A percentile compares a stretch with the other conserved stretches of the same genome.
These are phyloP conservation scores for Solanum hybrid DNA, from an alignment of 305 asterid genomes.

Conservation along the genomic window DNA sequence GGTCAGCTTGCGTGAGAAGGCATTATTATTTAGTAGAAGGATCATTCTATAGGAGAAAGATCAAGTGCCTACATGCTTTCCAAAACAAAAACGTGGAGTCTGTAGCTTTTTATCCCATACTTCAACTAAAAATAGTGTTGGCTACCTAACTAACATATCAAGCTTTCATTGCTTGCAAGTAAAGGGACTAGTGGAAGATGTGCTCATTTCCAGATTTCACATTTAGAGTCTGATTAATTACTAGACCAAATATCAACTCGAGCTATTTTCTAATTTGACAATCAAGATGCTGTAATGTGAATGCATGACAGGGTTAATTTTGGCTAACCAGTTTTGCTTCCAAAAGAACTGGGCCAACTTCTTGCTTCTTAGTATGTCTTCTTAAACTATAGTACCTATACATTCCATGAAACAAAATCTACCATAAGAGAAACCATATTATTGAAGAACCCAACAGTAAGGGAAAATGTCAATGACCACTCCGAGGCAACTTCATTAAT, in stretches of 20 bases:
- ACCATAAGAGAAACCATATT: conserved; percentile 1
- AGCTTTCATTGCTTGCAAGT: background rate
- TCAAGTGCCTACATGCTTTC: background rate
- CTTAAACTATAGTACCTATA: conserved; percentile 7
- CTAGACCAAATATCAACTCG: background rate
- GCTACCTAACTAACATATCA: background rate
- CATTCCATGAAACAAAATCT: conserved; percentile 1
- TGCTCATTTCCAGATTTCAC: background rate
- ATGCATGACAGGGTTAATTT: background rate
- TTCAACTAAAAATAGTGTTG: background rate
- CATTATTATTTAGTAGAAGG: background rate
- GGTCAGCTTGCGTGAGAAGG: background rate
- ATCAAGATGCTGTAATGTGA: background rate
- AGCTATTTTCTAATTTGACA: background rate
- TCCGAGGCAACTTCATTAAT: background rate
- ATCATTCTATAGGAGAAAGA: background rate
- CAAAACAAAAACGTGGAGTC: background rate
- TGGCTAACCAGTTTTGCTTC: conserved; percentile 1
- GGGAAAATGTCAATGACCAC: background rate
- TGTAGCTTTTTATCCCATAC: background rate
- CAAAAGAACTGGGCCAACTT: conserved; percentile 9
- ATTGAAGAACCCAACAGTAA: background rate
- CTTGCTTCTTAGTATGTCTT: conserved; percentile 4
- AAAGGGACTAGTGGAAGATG: background rate
- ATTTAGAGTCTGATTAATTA: background rate